Evolutionary conservation across 1,139 yeast genomes (phyloP).

Genomic region (Yamadazyma triangularis): DNA sequence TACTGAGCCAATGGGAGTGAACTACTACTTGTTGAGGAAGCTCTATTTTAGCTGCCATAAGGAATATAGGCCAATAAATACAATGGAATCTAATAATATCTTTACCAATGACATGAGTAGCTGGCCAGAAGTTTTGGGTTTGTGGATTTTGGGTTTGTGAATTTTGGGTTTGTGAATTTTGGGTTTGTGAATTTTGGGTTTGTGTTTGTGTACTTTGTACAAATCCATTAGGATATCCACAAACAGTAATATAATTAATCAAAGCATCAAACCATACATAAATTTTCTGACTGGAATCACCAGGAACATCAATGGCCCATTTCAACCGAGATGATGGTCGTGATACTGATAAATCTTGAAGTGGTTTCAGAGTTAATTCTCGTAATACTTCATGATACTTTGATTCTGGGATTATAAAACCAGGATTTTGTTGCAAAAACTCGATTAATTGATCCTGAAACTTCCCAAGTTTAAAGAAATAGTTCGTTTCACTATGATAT

Average conservation of each 20-base stretch:
- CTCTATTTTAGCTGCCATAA: constrained; percentile 74
- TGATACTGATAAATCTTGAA: constrained; percentile 76
- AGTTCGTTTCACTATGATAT: constrained; percentile 76
- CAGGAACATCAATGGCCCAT: constrained; percentile 94
- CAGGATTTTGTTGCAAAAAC: constrained; percentile 42
- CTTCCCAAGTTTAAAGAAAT: constrained; percentile 70
- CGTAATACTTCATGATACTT: constrained; percentile 53
- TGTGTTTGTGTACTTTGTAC: no score
- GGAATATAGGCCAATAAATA: constrained; percentile 90
- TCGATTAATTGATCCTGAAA: constrained; percentile 54
- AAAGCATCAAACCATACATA: constrained; percentile 98
- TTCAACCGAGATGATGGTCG: constrained; percentile 71
- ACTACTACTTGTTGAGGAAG: constrained; percentile 75
- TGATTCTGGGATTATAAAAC: constrained; percentile 61
- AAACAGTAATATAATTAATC: constrained; percentile 73
- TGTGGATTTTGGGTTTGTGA: no score
- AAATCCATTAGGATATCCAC: constrained; percentile 49
- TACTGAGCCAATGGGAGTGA: constrained; percentile 92
- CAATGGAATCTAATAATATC: constrained; percentile 88
- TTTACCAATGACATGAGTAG: constrained; percentile 85
- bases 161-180: no score
- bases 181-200: no score
- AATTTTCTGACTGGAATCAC: constrained; percentile 69
- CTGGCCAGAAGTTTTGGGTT: constrained; percentile 44
- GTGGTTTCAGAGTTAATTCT: constrained; percentile 46